phyloP scores from a whole-genome alignment of 2,329 filamentous ascomycete genomes.

The Aspergillus hiratsukae region DNA sequence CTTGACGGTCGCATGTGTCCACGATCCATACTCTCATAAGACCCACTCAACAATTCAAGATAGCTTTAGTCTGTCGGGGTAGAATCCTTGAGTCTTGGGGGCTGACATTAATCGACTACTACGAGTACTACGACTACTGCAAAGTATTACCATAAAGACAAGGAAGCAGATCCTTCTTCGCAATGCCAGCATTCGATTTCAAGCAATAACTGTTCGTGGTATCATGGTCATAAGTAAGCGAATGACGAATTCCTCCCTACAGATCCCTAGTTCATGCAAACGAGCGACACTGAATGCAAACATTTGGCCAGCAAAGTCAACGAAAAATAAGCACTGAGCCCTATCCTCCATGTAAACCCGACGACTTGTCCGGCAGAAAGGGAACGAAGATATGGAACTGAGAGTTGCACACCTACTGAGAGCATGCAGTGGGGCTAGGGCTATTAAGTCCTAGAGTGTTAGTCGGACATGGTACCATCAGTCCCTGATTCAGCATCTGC shows the following conservation, averaged over 20 bases:
- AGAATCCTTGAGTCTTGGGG: not conserved
- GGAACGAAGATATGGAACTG: not conserved
- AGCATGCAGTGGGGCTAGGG: not conserved
- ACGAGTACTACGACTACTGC: not conserved
- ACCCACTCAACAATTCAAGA: not conserved
- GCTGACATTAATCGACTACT: not conserved
- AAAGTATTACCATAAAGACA: not conserved
- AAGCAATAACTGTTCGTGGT: not conserved
- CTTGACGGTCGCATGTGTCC: not conserved
- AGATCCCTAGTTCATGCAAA: not conserved
- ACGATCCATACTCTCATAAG: not conserved
- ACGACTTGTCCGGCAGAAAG: not conserved
- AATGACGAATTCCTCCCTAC: not conserved
- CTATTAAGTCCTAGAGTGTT: constrained; percentile 20
- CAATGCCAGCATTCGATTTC: not conserved
- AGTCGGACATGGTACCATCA: constrained; percentile 25
- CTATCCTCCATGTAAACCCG: not conserved
- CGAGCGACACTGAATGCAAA: not conserved
- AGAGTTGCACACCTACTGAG: not conserved
- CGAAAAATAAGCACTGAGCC: not conserved
- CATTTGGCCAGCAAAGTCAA: not conserved
- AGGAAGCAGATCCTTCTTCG: not conserved
- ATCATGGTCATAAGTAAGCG: not conserved
- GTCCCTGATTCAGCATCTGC: constrained; percentile 22
- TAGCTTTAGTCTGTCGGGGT: not conserved